Base-by-base conservation (phyloP, 2,329 filamentous ascomycete genomes). In the Sclerotinia glacialis region DNA sequence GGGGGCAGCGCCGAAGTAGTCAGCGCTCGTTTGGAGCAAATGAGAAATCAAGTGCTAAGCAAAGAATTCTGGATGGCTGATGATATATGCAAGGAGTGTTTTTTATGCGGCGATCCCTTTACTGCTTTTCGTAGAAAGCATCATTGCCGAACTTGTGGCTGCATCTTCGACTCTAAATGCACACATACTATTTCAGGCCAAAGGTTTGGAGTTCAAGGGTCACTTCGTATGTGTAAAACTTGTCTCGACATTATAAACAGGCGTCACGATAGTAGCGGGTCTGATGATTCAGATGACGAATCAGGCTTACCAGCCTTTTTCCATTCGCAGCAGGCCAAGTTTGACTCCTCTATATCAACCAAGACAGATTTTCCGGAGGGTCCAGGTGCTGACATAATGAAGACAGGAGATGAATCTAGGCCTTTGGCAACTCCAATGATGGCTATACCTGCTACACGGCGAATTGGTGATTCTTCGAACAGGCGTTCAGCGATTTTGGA, bases 1-100 rank as follows among this genome's bases (percentile, higher is more conserved):
- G 85, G 86, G 71, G 83, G 83, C 2, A 83, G 82, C 6, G 83
- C 84, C 2, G 86, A 86, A 67, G 80, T 82, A 59, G 85, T 88
- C 67, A 88, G 81, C 72, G 83, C 85, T 11, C 83, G 85, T 65
- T 79, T 89, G 8, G 86, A 86, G 60, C 89, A 90, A 72, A 89
- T 97, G 82, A 87, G 90, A 69, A 91, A 92, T 73, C 93, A 94
- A 74, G 89, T 99, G 9, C 80, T 98, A 55, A 96, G 91, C 76
- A 95, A 93, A 74, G 93, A 98, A 72, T 98, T 97, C 73, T 98
- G 94, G 95, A 99, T 99, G 95, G 91, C 93, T 68, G 95, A 99
- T 76, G 95, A 98, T 75, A 97, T 96, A 69, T 96, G 94, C 68
- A 98, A 96, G 76, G 94, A 97, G 73, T 99, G 95, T 75, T 99